Evolutionary conservation across 2,329 filamentous ascomycete species (phyloP).

Genomic region (Chrysosporium keratinophilum): DNA sequence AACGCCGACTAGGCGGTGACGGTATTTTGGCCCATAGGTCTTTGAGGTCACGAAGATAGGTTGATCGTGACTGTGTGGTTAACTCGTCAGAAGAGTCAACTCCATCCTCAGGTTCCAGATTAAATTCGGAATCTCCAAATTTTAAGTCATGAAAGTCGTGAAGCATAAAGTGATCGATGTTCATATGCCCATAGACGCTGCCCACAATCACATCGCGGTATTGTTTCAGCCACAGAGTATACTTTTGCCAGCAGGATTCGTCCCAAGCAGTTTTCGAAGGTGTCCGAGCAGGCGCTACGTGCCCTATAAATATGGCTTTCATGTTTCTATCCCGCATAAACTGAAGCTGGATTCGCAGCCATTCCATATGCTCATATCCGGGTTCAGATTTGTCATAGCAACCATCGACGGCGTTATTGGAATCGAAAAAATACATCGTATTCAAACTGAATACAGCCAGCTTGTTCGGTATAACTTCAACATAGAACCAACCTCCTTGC

Average conservation of each 20-base stretch:
- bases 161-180: constrained; percentile 92
- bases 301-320: constrained; percentile 90
- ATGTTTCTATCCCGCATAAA: constrained; percentile 71
- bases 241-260: constrained; percentile 97
- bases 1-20: constrained; percentile 34
- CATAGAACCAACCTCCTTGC: constrained; percentile 87
- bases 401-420: constrained; percentile 87
- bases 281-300: constrained; percentile 84
- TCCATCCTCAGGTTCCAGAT: not conserved
- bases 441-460: constrained; percentile 90
- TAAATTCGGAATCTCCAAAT: constrained; percentile 37
- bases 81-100: constrained; percentile 38
- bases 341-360: constrained; percentile 81
- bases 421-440: constrained; percentile 90
- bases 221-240: constrained; percentile 78
- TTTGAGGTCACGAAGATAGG: constrained; percentile 71
- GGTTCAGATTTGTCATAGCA: constrained; percentile 70
- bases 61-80: constrained; percentile 54
- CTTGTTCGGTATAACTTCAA: constrained; percentile 77
- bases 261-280: constrained; percentile 82
- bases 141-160: constrained; percentile 73
- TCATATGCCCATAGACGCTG: constrained; percentile 89
- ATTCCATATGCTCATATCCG: constrained; percentile 90
- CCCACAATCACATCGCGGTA: constrained; percentile 81
- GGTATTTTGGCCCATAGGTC: constrained; percentile 69